A percentile compares a stretch with the other conserved stretches of the same genome.
phyloP scores from a whole-genome alignment of 1,139 yeast genomes.

The Hyphopichia buzzinii region DNA sequence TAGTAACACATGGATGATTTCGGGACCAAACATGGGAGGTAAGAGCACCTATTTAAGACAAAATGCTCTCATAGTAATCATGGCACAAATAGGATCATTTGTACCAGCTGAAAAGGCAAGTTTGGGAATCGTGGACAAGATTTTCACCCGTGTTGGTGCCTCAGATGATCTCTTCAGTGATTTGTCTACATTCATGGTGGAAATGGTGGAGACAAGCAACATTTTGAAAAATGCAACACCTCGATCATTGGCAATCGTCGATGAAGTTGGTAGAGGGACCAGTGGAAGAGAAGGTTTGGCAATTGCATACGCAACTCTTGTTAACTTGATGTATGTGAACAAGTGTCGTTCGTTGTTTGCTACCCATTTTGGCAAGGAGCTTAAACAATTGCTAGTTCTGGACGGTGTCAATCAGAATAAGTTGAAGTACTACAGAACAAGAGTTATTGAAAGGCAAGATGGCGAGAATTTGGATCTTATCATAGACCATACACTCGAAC shows the following conservation, averaged over 20 bases:
- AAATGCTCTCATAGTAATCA: constrained; percentile 75
- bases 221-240: constrained; percentile 76
- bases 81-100: constrained; percentile 88
- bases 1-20: constrained; percentile 60
- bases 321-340: constrained; percentile 53
- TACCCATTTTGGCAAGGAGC: constrained; percentile 83
- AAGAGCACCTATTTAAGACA: constrained; percentile 89
- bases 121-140: constrained; percentile 78
- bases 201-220: constrained; percentile 90
- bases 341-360: constrained; percentile 83
- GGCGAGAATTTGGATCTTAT: constrained; percentile 19
- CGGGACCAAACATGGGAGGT: constrained; percentile 99
- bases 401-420: constrained; percentile 26
- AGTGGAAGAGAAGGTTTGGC: constrained; percentile 88
- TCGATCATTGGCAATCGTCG: constrained; percentile 80
- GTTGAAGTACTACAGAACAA: constrained; percentile 52
- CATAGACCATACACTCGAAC: constrained; percentile 63
- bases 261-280: constrained; percentile 97
- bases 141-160: constrained; percentile 88
- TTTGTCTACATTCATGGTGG: constrained; percentile 94
- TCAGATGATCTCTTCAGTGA: constrained; percentile 87
- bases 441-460: constrained; percentile 23
- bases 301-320: constrained; percentile 79
- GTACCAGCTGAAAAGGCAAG: constrained; percentile 78
- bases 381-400: constrained; percentile 32